Evolutionary conservation across 2,329 filamentous ascomycete genomes (phyloP).

Genomic region (Proliferodiscus dingleyae): DNA sequence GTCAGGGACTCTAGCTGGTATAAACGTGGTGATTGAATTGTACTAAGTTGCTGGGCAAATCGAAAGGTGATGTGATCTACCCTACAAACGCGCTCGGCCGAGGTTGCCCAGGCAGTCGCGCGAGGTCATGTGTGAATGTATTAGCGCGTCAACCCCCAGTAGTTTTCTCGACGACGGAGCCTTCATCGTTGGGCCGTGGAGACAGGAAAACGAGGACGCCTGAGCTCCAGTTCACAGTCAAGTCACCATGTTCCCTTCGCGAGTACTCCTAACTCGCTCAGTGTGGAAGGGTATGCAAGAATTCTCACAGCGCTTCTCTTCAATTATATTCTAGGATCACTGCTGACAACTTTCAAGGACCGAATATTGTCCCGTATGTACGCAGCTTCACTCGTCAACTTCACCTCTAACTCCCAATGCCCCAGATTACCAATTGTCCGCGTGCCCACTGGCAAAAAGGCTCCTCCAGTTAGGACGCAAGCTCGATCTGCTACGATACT

Average conservation of each 20-base stretch:
- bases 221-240: conserved; percentile 3
- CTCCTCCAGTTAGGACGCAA: conserved; percentile 63
- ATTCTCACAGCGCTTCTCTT: background rate
- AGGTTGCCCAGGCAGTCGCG: too few species aligned
- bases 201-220: background rate
- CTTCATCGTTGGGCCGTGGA: background rate
- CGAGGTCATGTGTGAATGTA: background rate
- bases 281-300: conserved; percentile 66
- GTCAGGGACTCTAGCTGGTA: too few species aligned
- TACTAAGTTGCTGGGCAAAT: too few species aligned
- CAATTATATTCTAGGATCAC: background rate
- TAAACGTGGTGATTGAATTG: too few species aligned
- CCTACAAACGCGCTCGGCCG: too few species aligned
- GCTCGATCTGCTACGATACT: conserved; percentile 67
- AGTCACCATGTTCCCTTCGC: conserved; percentile 53
- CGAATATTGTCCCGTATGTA: conserved; percentile 66
- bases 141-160: background rate
- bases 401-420: conserved; percentile 27
- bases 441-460: conserved; percentile 44
- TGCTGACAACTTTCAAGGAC: conserved; percentile 45
- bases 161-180: background rate
- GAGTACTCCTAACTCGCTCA: conserved; percentile 56
- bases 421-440: conserved; percentile 48
- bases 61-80: too few species aligned
- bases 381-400: conserved; percentile 26